phyloP scores from a whole-genome alignment of 768 basidiomycete species.

The Trametopsis cervina region DNA sequence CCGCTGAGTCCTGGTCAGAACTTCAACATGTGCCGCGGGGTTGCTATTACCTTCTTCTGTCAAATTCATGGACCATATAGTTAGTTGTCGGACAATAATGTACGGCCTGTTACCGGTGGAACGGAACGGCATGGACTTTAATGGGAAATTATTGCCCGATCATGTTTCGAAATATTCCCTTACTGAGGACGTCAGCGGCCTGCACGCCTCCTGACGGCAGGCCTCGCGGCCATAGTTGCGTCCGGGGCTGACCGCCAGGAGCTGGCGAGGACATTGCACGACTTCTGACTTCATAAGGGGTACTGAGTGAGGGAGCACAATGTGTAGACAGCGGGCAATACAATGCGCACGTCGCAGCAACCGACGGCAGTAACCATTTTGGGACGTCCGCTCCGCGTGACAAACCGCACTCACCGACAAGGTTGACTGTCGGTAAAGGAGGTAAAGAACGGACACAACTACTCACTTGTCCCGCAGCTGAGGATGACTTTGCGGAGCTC shows the following conservation, averaged over 20 bases:
- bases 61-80: not conserved
- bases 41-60: too few species aligned
- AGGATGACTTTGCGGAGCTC: slow-evolving; percentile 1
- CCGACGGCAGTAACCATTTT: slow-evolving; percentile 1
- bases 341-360: not conserved
- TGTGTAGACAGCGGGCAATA: slow-evolving; percentile 2
- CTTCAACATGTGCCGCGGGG: too few species aligned
- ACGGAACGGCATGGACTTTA: slow-evolving; percentile 13
- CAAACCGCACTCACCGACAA: slow-evolving; percentile 2
- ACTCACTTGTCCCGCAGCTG: not conserved
- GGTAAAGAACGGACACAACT: not conserved
- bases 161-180: slow-evolving; percentile 10
- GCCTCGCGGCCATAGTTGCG: too few species aligned
- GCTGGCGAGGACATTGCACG: too few species aligned
- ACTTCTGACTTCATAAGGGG: too few species aligned
- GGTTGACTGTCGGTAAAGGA: not conserved
- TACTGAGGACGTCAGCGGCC: slow-evolving; percentile 5
- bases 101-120: slow-evolving; percentile 14
- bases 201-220: too few species aligned
- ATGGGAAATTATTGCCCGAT: slow-evolving; percentile 10
- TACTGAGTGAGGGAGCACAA: too few species aligned
- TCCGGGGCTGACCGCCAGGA: too few species aligned
- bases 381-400: slow-evolving; percentile 8
- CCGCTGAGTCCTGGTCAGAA: slow-evolving; percentile 8
- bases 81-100: not conserved